Percentiles rank a stretch among this genome's conserved stretches.
phyloP scores from a whole-genome alignment of 805 yeast genomes.

The Cyberlindnera mycetangii region DNA sequence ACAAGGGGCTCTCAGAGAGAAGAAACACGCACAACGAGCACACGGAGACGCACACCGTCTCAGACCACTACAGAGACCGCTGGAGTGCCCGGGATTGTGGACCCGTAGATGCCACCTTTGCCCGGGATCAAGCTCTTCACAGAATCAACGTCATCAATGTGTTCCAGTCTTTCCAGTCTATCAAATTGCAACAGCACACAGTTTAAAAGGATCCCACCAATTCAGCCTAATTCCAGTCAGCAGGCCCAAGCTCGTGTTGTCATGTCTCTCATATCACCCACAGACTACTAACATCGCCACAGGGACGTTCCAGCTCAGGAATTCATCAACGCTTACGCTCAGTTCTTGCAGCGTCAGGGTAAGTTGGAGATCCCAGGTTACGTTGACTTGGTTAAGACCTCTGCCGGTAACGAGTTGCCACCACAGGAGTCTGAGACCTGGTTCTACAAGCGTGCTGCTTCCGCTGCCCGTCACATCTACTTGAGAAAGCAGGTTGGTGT shows the following conservation, averaged over 20 bases:
- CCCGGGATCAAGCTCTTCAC: neutral
- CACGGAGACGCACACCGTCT: no score
- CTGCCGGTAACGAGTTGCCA: conserved; percentile 98
- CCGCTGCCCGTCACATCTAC: conserved; percentile 99
- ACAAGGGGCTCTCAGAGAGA: no score
- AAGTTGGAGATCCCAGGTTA: conserved; percentile 99
- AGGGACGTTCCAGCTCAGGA: conserved; percentile 99
- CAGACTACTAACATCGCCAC: conserved; percentile 12
- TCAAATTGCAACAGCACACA: no score
- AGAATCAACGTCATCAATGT: no score
- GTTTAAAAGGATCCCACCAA: no score
- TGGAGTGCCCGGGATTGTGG: neutral
- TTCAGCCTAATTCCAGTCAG: no score
- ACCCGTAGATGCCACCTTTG: neutral
- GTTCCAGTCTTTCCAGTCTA: no score
- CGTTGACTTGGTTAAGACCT: conserved; percentile 99
- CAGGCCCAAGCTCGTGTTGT: neutral
- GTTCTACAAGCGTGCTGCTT: conserved; percentile 99
- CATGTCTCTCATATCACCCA: neutral
- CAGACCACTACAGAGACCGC: neutral
- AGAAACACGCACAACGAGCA: no score
- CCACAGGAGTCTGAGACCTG: conserved; percentile 99
- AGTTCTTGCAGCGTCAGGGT: conserved; percentile 99
- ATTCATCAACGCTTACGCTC: conserved; percentile 99
- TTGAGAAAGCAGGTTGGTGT: conserved; percentile 99